Base-by-base conservation (phyloP, 192 early-diverging fungal genomes). In the Coemansia sp. region DNA sequence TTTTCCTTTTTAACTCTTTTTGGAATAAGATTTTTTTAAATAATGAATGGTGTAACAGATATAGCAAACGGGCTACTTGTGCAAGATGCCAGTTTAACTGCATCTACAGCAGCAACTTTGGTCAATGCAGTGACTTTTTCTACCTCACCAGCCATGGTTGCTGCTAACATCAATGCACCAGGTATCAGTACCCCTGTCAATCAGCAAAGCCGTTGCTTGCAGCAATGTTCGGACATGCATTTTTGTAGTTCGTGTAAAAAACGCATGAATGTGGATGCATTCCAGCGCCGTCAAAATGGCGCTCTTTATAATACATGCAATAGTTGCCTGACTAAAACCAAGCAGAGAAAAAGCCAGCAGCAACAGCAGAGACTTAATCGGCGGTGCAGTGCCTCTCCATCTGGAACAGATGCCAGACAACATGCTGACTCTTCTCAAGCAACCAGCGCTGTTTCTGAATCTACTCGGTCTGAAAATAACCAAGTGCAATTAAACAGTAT, bases 221-320 rank as follows among this genome's bases (percentile, higher is more conserved):
- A 35, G 33, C 33, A 35, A 6, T 35, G 33, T 7, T 35, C 33
- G 6, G 33, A 39, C 9, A 50, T 39, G 50, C 59, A 69, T 50
- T 69, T 63, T 43, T 69, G 67, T 44, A 62, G 59, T 40, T 69
- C 67, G 18, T 69, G 67, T 40, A 69, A 69, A 37, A 69, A 69
- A 42, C 58, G 66, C 8, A 62, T 69, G 55, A 19, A 33, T 1
- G 45, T 53, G 5, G 54, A 61, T 10, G 53, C 54, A 8, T 68
- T 68, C 49, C 66, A 61, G 14, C 51, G 66, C 5, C 36, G 66
- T 11, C 49, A 61, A 30, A 68, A 68, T 51, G 66, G 66, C n/a
- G 52, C 37, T 21, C 49, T 68, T 16, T 68, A 68, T 52, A 68
- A 51, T 28, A 68, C 66, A 7, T 68, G 66, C n/a, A 61, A 30